Base-by-base conservation (phyloP, 169 alveolate species). In the Sarcocystis neurona region DNA sequence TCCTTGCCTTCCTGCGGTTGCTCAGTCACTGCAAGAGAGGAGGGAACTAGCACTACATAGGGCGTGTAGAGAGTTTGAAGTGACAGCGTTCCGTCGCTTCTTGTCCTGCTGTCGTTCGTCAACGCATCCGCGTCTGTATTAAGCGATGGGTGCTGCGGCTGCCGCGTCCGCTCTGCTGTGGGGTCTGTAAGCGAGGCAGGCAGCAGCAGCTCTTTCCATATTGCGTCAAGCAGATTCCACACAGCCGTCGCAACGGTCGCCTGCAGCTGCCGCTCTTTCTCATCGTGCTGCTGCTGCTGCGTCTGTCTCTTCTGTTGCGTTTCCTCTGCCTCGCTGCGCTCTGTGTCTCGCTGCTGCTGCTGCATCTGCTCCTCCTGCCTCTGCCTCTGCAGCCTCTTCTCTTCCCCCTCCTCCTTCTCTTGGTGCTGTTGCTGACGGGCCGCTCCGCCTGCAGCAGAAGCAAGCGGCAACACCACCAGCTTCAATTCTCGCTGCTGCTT, bases 41-140 rank as follows among this genome's bases (percentile, higher is more conserved):
- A 53, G 15, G 82, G 82, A 12, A 72, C 53, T 4, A 72, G 32
- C n/a, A 72, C 82, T 5, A 72, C 82, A 39, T 72, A 72, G 82
- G 34, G 37, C 39, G 82, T 39, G 41, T 72, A 72, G 12, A 72
- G 56, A 32, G n/a, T n/a, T n/a, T n/a, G 82, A 72, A 72, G 20
- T 39, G 2, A 72, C 56, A 43, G 56, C 50, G 48, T 6, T 15
- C 43, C 82, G 18, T 8, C 32, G 15, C 2, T 68, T 30, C 47
- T 5, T 46, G 27, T 30, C n/a, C 30, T 6, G 1, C 50, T 6
- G 79, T 30, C 79, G n/a, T n/a, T n/a, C n/a, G n/a, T n/a, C n/a
- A n/a, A n/a, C n/a, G n/a, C n/a, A n/a, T n/a, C n/a, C n/a, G n/a
- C n/a, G n/a, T n/a, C n/a, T n/a, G n/a, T n/a, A n/a, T n/a, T n/a